Evolutionary conservation across 805 yeast genomes (phyloP).

Genomic region (Komagataella pseudopastoris): DNA sequence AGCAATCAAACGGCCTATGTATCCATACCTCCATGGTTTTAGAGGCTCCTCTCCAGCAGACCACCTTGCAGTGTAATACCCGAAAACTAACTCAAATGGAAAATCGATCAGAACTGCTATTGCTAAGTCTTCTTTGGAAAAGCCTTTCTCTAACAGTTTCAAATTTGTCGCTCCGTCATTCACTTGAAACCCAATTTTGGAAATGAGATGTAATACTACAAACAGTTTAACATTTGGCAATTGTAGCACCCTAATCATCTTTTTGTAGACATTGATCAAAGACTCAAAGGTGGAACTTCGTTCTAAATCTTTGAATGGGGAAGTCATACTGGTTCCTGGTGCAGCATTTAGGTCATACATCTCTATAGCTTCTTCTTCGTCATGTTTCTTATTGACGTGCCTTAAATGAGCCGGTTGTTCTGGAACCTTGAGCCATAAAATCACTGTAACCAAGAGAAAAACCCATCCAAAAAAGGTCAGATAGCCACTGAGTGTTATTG

Average conservation of each 20-base stretch:
- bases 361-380: conserved; percentile 14
- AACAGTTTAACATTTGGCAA: conserved; percentile 62
- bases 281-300: not conserved
- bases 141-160: conserved; percentile 81
- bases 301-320: conserved; percentile 5
- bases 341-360: conserved; percentile 17
- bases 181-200: conserved; percentile 89
- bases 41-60: conserved; percentile 67
- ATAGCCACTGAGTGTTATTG: conserved; percentile 63
- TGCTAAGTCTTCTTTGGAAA: conserved; percentile 87
- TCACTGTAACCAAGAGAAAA: conserved; percentile 53
- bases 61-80: conserved; percentile 94
- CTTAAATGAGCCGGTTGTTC: conserved; percentile 54
- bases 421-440: conserved; percentile 42
- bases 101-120: conserved; percentile 87
- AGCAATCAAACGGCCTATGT: conserved; percentile 64
- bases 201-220: conserved; percentile 58
- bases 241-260: conserved; percentile 59
- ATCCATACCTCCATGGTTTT: conserved; percentile 84
- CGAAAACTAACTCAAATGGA: conserved; percentile 91
- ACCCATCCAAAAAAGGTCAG: conserved; percentile 65
- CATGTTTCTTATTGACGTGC: conserved; percentile 1
- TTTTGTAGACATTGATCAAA: conserved; percentile 27
- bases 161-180: conserved; percentile 93
- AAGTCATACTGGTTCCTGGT: conserved; percentile 12